Percentiles rank a stretch among this genome's conserved stretches.
These are phyloP conservation scores for Populus hybrid DNA, from an alignment of 441 rosid genomes.

Conservation along the genomic window DNA sequence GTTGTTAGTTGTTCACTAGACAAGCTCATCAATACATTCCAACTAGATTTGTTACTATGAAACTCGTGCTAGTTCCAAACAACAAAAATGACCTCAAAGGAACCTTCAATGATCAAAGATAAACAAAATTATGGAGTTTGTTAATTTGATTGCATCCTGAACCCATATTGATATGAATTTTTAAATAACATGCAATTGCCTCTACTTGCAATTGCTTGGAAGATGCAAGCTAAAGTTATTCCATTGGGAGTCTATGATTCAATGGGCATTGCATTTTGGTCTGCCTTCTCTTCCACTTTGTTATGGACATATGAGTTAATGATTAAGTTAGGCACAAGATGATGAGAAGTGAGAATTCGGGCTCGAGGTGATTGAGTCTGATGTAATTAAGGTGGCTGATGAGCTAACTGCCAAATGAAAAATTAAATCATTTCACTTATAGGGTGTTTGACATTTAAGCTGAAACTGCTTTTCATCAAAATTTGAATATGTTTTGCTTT, in stretches of 20 bases:
- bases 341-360: neutral
- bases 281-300: neutral
- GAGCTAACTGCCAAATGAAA: neutral
- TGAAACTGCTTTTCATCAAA: too few relatives aligned
- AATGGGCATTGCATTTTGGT: neutral
- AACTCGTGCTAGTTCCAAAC: neutral
- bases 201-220: neutral
- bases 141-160: neutral
- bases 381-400: neutral
- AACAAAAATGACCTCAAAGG: neutral
- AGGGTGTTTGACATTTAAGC: too few relatives aligned
- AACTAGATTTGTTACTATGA: neutral
- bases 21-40: neutral
- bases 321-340: neutral
- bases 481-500: too few relatives aligned
- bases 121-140: neutral
- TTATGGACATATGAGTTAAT: neutral
- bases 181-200: neutral
- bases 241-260: neutral
- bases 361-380: neutral
- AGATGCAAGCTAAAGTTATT: neutral
- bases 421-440: too few relatives aligned
- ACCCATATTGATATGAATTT: neutral
- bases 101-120: neutral
- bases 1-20: neutral